Evolutionary conservation across 2,329 filamentous ascomycete species (phyloP), one percentile per base, ranked within the genome.

Genomic region (Drechslerella coelobrocha): DNA sequence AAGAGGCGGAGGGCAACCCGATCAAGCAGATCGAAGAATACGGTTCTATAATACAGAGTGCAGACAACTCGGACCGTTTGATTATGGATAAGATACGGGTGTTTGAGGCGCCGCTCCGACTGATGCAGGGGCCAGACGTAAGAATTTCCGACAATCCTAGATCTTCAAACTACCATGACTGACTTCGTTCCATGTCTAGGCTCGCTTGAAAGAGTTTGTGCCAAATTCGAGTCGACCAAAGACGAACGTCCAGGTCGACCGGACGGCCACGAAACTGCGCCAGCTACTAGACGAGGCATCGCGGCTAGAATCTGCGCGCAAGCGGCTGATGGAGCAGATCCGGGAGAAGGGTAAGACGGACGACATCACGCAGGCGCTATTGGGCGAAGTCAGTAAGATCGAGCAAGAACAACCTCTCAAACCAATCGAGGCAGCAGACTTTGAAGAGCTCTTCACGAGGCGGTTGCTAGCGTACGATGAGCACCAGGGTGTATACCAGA

Each of bases 331-430:
- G 1, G 91, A 96, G 77, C 83, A 85, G 0, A 78, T 97, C 50
- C 85, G 88, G 29, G 88, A 91, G 68, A 95, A 92, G 76, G 88
- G 89, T 2, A 90, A 89, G 56, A 85, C 86, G 21, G 94, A 99
- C 78, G 93, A 97, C 78, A 92, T 97, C 75, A 92, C 92, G 76
- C 84, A 86, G 0, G 90, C 92, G 53, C 88, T 99, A 2, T 82
- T 96, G 21, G 85, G 85, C 52, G 92, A 97, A 82, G 88, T 92
- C 1, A 88, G 89, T 34, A 86, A 92, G 7, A 82, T 97, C 10
- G 94, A 97, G 80, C 86, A 92, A 48, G 88, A 90, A 66, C 93
- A 91, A 73, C 90, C 92, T 0, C 90, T 90, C 79, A 92, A 92
- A 37, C 85, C 87, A 9, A 89, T 99, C 55, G 89, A 91, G 54